Base-by-base conservation (phyloP, 495 filamentous ascomycete species). In the Acidomyces sp. region DNA sequence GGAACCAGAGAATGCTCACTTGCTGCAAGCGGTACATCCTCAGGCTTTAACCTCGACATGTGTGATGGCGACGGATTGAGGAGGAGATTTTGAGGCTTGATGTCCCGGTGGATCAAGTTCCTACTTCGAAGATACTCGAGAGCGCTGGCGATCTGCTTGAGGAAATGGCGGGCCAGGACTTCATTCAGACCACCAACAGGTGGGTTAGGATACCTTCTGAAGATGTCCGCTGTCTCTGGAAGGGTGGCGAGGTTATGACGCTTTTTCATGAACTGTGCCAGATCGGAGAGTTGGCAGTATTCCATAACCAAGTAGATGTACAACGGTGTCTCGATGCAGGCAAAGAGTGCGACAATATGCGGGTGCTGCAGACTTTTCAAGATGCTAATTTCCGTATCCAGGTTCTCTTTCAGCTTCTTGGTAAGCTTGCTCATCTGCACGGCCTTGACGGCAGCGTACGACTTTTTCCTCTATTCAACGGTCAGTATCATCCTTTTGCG, bases 261-360 rank as follows among this genome's bases (percentile, higher is more conserved):
- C 57, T 85, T 87, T 67, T 86, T 93, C 65, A 96, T 93, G 61
- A 97, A 95, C 9, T 84, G 62, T 6, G 88, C 90, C 39, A 97
- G 60, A 54, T 97, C 90, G 20, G 90, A 86, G 23, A 97, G 67
- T 53, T 92, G 82, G 62, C 90, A 97, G 62, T 87, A 96, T 58
- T 97, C 92, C 92, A 96, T 97, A 34, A 96, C 80, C 15, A 97
- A 70, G 62, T 97, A 86, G 59, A 96, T 94, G 43, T 93, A 84
- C 15, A 78, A 76, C 4, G 71, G 62, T 3, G 82, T 77, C 56
- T 96, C 88, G 58, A 82, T 70, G 64, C 85, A 94, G 57, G 93
- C 84, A 62, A 90, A 86, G 35, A 97, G 74, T 37, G 86, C 82
- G 50, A 96, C 92, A 51, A 97, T 95, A 56, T 97, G 90, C 19